phyloP scores from a whole-genome alignment of 108 stramenopile genomes.

The Conticribra guillardii region DNA sequence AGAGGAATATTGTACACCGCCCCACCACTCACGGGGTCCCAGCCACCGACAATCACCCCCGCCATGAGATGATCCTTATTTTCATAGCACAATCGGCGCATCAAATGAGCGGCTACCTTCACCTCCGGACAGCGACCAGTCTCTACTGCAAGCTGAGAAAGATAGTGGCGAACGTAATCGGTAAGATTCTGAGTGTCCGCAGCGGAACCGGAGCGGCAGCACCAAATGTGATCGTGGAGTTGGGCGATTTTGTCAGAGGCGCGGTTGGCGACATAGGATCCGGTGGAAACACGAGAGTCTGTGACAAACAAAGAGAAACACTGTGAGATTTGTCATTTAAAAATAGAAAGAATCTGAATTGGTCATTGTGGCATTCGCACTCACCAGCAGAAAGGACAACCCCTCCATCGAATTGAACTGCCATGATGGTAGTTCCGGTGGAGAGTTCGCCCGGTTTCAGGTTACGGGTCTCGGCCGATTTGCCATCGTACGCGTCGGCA shows the following conservation, averaged over 20 bases:
- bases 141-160: constrained; percentile 84
- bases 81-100: constrained; percentile 86
- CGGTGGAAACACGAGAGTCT: constrained; percentile 96
- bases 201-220: constrained; percentile 94
- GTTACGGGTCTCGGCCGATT: constrained; percentile 61
- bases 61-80: constrained; percentile 96
- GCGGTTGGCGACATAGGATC: constrained; percentile 96
- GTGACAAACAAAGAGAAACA: not conserved
- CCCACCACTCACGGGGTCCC: constrained; percentile 93
- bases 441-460: constrained; percentile 78
- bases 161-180: constrained; percentile 90
- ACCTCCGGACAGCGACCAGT: constrained; percentile 90
- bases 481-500: constrained; percentile 42
- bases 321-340: not conserved
- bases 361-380: not conserved
- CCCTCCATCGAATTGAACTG: constrained; percentile 89
- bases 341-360: not conserved
- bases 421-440: constrained; percentile 97
- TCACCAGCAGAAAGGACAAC: constrained; percentile 92
- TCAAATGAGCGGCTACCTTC: constrained; percentile 91
- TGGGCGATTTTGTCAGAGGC: constrained; percentile 95
- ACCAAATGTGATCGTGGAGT: constrained; percentile 93
- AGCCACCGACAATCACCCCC: constrained; percentile 97
- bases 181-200: constrained; percentile 97
- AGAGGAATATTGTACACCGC: constrained; percentile 89